Base-by-base conservation (phyloP, 345 rosid genomes). In the Lumnitzera littorea region DNA sequence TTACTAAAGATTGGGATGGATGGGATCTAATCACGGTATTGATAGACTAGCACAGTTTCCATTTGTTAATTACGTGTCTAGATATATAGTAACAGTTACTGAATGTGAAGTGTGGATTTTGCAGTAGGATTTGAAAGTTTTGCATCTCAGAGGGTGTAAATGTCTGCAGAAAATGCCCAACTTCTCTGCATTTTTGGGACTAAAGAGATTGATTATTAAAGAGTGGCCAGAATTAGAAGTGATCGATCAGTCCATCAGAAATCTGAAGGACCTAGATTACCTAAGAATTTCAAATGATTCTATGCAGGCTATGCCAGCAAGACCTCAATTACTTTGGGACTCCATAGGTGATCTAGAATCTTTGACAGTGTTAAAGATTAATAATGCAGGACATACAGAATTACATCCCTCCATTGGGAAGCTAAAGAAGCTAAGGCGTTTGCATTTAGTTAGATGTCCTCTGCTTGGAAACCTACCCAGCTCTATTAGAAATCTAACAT, bases 401-500 rank as follows among this genome's bases (percentile, higher is more conserved):
- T 31, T 53, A 11, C 56, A 24, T 2, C 27, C 5, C 56, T 53
- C 56, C 3, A 53, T 53, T 4, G 56, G 36, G 20, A 13, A 53
- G 14, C 15, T 24, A 27, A 27, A 2, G 31, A 3, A 27, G 4
- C 5, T 27, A 5, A 27, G 3, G 31, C 31, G 3, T 27, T 7
- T 53, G 12, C 20, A 15, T 53, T n/a, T 53, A 11, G 20, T 20
- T 20, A 3, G 6, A 8, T 53, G 56, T 53, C 3, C 13, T 23
- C 13, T 23, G 24, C 56, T 53, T 53, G 4, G 13, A 24, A 23
- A 53, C 15, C 56, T 53, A 10, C 29, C 56, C 2, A 11, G 20
- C 27, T 53, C 56, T 31, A 53, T 53, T 20, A 31, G 56, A 53
- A n/a, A 53, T 15, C 15, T 53, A n/a, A 53, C 15, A 20, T 53